A percentile compares a stretch with the other conserved stretches of the same genome.
Conservation (phyloP, 2,329 filamentous ascomycete genomes). For the Colletotrichum tamarilloi region DNA sequence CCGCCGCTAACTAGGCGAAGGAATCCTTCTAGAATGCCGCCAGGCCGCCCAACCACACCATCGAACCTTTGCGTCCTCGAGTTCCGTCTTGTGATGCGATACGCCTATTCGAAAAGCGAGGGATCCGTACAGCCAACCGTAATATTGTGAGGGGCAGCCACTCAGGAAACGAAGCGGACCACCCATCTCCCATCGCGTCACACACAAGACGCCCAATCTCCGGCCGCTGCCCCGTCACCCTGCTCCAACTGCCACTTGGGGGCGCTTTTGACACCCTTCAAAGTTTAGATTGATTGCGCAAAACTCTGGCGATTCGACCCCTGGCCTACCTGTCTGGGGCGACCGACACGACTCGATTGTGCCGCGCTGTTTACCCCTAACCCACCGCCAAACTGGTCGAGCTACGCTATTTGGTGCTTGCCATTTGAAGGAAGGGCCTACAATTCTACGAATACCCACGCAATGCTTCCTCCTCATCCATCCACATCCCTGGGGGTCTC, state of each 20-base stretch:
- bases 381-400: not conserved
- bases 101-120: not conserved
- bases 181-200: not conserved
- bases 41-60: slow-evolving; percentile 14
- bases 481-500: slow-evolving; percentile 19
- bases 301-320: not conserved
- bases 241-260: slow-evolving; percentile 1
- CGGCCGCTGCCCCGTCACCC: not conserved
- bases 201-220: slow-evolving; percentile 7
- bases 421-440: not conserved
- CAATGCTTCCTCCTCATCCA: slow-evolving; percentile 1
- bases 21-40: slow-evolving; percentile 35
- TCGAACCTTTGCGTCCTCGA: not conserved
- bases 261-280: not conserved
- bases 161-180: not conserved
- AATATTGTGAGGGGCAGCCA: not conserved
- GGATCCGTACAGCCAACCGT: not conserved
- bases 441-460: not conserved
- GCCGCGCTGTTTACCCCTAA: not conserved
- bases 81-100: not conserved
- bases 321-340: not conserved
- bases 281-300: not conserved
- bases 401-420: not conserved
- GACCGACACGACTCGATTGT: not conserved
- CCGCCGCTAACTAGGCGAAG: slow-evolving; percentile 1